Evolutionary conservation across 2,329 filamentous ascomycete species (phyloP).

Genomic region (Fusarium sp.): DNA sequence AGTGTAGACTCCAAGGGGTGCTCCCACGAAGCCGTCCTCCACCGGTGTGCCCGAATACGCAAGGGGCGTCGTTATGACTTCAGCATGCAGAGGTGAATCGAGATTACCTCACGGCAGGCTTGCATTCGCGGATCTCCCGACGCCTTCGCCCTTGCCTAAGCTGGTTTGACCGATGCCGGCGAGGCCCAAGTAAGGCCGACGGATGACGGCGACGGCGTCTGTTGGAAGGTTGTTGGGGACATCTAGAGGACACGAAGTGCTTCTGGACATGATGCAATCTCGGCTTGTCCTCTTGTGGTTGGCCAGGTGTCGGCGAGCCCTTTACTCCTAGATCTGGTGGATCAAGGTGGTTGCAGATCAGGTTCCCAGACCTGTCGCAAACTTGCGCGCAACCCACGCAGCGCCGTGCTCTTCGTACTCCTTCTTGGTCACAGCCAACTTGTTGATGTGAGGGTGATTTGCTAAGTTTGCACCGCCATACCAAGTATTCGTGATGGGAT

Average conservation of each 20-base stretch:
- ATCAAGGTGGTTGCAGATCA: constrained; percentile 18
- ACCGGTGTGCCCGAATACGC: not conserved
- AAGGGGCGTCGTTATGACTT: not conserved
- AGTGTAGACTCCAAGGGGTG: not conserved
- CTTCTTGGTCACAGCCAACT: constrained; percentile 81
- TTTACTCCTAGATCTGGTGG: not conserved
- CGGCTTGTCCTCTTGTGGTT: not conserved
- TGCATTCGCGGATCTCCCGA: not conserved
- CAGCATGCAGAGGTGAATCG: not conserved
- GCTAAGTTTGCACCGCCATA: constrained; percentile 84
- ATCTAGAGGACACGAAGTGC: not conserved
- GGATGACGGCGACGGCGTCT: not conserved
- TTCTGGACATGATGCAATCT: not conserved
- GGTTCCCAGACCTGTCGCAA: constrained; percentile 56
- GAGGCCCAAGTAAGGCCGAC: not conserved
- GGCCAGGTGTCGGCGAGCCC: not conserved
- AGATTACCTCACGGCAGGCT: not conserved
- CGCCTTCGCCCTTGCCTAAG: not conserved
- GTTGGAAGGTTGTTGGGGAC: not conserved
- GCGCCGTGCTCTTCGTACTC: constrained; percentile 92
- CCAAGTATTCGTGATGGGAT: constrained; percentile 88
- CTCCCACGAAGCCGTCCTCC: not conserved
- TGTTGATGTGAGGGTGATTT: constrained; percentile 73
- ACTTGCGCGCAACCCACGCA: constrained; percentile 79
- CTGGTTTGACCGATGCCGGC: not conserved